A percentile compares a stretch with the other conserved stretches of the same genome.
Evolutionary conservation across 148 eudicot species (phyloP).

Genomic region (Dianthus caryophyllus): DNA sequence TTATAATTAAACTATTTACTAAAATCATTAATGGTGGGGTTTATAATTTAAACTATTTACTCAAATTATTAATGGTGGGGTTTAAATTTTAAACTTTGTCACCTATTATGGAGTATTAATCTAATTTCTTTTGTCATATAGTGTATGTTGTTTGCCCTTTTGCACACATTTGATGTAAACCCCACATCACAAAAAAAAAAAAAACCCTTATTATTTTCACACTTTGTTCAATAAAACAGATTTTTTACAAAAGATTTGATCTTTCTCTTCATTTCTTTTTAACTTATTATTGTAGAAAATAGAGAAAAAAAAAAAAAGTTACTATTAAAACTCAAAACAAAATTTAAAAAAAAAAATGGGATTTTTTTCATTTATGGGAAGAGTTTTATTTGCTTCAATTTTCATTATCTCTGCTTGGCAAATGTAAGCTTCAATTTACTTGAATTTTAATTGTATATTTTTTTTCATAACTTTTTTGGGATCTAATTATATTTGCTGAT

Average conservation of each 20-base stretch:
- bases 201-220: neutral
- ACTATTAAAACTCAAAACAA: too few relatives aligned
- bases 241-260: conserved; percentile 10
- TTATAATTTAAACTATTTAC: too few relatives aligned
- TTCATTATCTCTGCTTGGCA: conserved; percentile 85
- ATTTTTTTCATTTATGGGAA: conserved; percentile 61
- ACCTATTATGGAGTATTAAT: too few relatives aligned
- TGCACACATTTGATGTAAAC: too few relatives aligned
- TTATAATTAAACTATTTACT: too few relatives aligned
- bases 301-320: conserved; percentile 8
- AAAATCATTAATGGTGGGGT: too few relatives aligned
- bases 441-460: neutral
- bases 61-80: neutral
- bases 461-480: conserved; percentile 12
- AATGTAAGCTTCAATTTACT: conserved; percentile 45
- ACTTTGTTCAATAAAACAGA: neutral
- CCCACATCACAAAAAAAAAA: too few relatives aligned
- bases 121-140: too few relatives aligned
- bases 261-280: conserved; percentile 12
- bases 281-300: neutral
- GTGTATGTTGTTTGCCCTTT: too few relatives aligned
- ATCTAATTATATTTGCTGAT: neutral
- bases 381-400: conserved; percentile 67
- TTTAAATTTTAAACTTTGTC: conserved; percentile 1
- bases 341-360: conserved; percentile 35